phyloP scores from a whole-genome alignment of 305 asterid species.

The Euphrasia arctica region DNA sequence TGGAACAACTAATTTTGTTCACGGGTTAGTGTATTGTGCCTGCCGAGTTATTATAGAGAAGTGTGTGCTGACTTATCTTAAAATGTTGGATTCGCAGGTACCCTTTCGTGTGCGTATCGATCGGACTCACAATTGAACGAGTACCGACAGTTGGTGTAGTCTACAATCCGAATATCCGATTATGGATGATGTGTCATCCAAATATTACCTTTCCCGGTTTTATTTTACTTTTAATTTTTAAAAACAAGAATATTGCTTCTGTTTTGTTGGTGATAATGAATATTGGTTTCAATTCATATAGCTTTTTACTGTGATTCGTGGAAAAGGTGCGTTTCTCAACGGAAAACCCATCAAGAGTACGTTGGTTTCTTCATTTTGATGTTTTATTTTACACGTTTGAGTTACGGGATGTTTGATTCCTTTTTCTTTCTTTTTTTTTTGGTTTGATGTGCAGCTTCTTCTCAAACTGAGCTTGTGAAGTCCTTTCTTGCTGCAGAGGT shows the following conservation, averaged over 20 bases:
- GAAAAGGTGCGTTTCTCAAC: slow-evolving; percentile 75
- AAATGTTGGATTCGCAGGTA: slow-evolving; percentile 37
- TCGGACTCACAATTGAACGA: slow-evolving; percentile 65
- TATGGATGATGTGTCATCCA: slow-evolving; percentile 53
- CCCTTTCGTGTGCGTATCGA: slow-evolving; percentile 74
- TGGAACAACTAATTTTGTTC: slow-evolving; percentile 83
- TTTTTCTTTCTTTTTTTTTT: neutral
- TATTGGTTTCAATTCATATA: slow-evolving; percentile 25
- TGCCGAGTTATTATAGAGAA: neutral
- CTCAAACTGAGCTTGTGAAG: slow-evolving; percentile 66
- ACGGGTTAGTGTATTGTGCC: slow-evolving; percentile 41
- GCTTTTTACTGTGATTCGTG: slow-evolving; percentile 71
- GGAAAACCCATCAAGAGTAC: slow-evolving; percentile 69
- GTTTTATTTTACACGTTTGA: slow-evolving; percentile 14
- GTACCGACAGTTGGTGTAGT: slow-evolving; percentile 70
- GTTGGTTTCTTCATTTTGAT: slow-evolving; percentile 17
- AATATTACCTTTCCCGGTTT: neutral
- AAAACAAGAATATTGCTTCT: too few relatives aligned
- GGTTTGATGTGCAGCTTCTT: slow-evolving; percentile 44
- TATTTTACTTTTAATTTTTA: too few relatives aligned
- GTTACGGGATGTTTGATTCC: neutral
- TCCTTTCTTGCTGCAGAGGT: slow-evolving; percentile 63
- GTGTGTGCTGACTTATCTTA: slow-evolving; percentile 11
- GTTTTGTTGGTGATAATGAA: neutral
- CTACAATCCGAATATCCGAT: slow-evolving; percentile 72